Percentiles rank a stretch among this genome's conserved stretches.
phyloP scores from a whole-genome alignment of 495 filamentous ascomycete genomes.

The Neurospora sp. region DNA sequence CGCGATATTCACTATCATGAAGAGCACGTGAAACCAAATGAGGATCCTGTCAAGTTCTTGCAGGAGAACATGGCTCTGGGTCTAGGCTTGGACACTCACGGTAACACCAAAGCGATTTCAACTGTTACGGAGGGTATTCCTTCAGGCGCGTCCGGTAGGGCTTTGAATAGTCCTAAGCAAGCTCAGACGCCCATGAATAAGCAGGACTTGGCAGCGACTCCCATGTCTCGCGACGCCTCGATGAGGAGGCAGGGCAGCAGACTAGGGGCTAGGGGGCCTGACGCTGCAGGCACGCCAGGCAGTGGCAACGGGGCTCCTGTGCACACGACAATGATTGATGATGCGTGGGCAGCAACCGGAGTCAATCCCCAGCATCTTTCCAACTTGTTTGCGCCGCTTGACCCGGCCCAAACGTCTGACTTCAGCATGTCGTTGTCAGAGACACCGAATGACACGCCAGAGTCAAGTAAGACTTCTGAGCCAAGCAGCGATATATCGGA shows the following conservation, averaged over 20 bases:
- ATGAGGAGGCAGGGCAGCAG: constrained; percentile 36
- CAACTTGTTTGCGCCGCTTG: constrained; percentile 18
- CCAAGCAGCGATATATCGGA: constrained; percentile 46
- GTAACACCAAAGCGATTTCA: constrained; percentile 18
- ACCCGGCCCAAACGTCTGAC: constrained; percentile 31
- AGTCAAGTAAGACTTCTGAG: constrained; percentile 45
- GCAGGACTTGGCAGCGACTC: constrained; percentile 25
- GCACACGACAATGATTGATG: constrained; percentile 12
- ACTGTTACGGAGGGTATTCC: not conserved
- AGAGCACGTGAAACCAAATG: constrained; percentile 43
- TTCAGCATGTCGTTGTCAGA: constrained; percentile 36
- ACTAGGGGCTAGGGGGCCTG: constrained; percentile 20
- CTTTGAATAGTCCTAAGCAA: constrained; percentile 28
- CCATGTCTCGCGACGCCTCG: constrained; percentile 37
- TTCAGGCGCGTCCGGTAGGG: not conserved
- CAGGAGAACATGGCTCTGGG: constrained; percentile 33
- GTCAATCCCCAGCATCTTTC: constrained; percentile 39
- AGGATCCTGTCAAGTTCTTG: constrained; percentile 42
- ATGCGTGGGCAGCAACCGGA: constrained; percentile 29
- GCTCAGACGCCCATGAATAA: constrained; percentile 32
- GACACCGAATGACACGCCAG: constrained; percentile 47
- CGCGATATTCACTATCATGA: constrained; percentile 40
- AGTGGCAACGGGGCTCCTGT: constrained; percentile 12
- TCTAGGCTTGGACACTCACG: constrained; percentile 39
- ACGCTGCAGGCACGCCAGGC: constrained; percentile 18